A percentile compares a stretch with the other conserved stretches of the same genome.
Evolutionary conservation across 1,139 yeast genomes (phyloP).

Genomic region (Pichia sp.): DNA sequence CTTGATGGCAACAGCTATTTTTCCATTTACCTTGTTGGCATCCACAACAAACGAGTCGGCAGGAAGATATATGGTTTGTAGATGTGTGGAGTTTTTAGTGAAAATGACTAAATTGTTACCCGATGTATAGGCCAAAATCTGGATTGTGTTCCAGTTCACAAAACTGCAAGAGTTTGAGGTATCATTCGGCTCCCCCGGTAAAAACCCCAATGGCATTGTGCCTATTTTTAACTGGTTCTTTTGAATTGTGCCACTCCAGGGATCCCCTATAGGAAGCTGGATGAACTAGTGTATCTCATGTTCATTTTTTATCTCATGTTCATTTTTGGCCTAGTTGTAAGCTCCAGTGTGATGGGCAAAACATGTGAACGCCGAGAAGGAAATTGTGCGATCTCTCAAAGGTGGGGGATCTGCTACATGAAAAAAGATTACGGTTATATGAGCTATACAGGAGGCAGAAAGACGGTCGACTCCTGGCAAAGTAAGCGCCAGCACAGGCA

Average conservation of each 20-base stretch:
- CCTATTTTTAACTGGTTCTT: not conserved
- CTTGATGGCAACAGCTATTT: conserved; percentile 45
- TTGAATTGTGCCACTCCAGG: too few relatives aligned
- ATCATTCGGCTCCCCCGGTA: conserved; percentile 81
- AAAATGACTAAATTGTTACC: conserved; percentile 79
- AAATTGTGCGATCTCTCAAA: not conserved
- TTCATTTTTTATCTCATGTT: not conserved
- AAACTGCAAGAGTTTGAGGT: conserved; percentile 55
- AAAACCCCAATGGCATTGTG: conserved; percentile 60
- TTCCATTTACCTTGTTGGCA: conserved; percentile 56
- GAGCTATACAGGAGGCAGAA: not conserved
- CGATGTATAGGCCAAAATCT: conserved; percentile 72
- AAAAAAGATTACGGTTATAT: not conserved
- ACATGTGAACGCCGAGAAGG: not conserved
- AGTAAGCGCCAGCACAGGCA: not conserved
- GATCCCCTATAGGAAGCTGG: too few relatives aligned
- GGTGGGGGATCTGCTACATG: not conserved
- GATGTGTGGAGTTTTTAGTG: conserved; percentile 44
- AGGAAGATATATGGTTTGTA: conserved; percentile 75
- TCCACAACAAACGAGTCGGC: conserved; percentile 67
- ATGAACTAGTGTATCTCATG: too few relatives aligned
- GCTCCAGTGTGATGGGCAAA: not conserved
- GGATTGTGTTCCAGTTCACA: conserved; percentile 62
- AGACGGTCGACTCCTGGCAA: not conserved
- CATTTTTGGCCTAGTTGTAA: not conserved